Conservation (phyloP, 2,329 filamentous ascomycete species). For the Venturia asperata region DNA sequence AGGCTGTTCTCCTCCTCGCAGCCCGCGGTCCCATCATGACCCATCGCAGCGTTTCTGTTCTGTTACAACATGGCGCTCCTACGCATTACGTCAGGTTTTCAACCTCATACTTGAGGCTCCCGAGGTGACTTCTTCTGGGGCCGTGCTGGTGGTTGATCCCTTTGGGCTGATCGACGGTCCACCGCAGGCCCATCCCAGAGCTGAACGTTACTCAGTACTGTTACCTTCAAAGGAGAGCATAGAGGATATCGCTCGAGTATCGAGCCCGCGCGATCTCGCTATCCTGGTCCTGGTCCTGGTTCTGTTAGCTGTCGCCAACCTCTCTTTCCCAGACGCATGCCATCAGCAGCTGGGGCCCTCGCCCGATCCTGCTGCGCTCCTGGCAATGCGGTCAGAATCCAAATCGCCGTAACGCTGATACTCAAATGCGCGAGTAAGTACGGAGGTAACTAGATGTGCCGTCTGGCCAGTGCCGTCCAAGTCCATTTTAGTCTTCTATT, state of each 20-base stretch:
- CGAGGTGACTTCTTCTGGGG: not conserved
- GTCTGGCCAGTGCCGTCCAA: not conserved
- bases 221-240: not conserved
- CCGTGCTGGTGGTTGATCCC: not conserved
- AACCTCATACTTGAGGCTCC: conserved; percentile 6
- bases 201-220: not conserved
- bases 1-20: not conserved
- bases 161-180: not conserved
- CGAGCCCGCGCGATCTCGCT: not conserved
- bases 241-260: not conserved
- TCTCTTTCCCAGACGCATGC: too few species aligned
- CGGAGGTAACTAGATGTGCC: not conserved
- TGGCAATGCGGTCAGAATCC: too few species aligned
- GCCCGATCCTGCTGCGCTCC: too few species aligned
- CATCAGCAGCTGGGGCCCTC: too few species aligned
- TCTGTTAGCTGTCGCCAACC: not conserved
- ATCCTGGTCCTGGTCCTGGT: too few species aligned
- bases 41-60: not conserved
- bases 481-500: conserved; percentile 3
- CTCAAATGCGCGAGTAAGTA: not conserved
- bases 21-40: not conserved
- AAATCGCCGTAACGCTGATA: not conserved
- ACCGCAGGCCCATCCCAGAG: not conserved
- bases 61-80: conserved; percentile 10
- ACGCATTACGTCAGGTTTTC: not conserved